A percentile compares a stretch with the other conserved stretches of the same genome.
These are phyloP conservation scores for Aspergillus phoenicis DNA, from an alignment of 2,329 filamentous ascomycete genomes.

Conservation along the genomic window DNA sequence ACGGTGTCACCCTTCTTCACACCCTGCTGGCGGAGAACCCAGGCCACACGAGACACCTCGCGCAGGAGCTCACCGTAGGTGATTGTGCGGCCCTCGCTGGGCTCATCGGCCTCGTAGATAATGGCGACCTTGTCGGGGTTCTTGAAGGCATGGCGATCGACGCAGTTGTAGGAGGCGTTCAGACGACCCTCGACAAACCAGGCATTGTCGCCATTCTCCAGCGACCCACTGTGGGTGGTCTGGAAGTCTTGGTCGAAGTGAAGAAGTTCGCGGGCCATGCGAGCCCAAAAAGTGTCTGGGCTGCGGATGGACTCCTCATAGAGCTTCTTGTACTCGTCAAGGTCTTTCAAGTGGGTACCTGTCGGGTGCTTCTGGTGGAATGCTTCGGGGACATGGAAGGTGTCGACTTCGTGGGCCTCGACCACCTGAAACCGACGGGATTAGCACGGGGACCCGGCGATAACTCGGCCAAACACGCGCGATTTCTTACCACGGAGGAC, in stretches of 20 bases:
- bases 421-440: slow-evolving; percentile 35
- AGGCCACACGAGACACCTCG: slow-evolving; percentile 84
- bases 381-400: slow-evolving; percentile 60
- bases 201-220: slow-evolving; percentile 78
- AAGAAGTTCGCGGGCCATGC: slow-evolving; percentile 81
- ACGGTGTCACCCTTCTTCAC: slow-evolving; percentile 97
- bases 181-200: slow-evolving; percentile 95
- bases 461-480: slow-evolving; percentile 2
- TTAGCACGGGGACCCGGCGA: slow-evolving; percentile 18
- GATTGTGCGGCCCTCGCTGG: slow-evolving; percentile 80
- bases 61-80: slow-evolving; percentile 92
- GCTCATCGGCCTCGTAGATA: slow-evolving; percentile 97
- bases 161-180: slow-evolving; percentile 96
- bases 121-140: slow-evolving; percentile 92
- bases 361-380: slow-evolving; percentile 62
- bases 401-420: slow-evolving; percentile 53
- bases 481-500: slow-evolving; percentile 44
- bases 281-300: slow-evolving; percentile 87
- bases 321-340: slow-evolving; percentile 65
- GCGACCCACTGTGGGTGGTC: slow-evolving; percentile 77
- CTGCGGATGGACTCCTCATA: slow-evolving; percentile 85
- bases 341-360: slow-evolving; percentile 60
- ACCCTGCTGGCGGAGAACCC: slow-evolving; percentile 90
- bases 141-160: slow-evolving; percentile 95
- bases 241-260: slow-evolving; percentile 90